Evolutionary conservation across 1,284 basidiomycete genomes (phyloP), one percentile per base, ranked within the genome.

Genomic region (Malassezia slooffiae): DNA sequence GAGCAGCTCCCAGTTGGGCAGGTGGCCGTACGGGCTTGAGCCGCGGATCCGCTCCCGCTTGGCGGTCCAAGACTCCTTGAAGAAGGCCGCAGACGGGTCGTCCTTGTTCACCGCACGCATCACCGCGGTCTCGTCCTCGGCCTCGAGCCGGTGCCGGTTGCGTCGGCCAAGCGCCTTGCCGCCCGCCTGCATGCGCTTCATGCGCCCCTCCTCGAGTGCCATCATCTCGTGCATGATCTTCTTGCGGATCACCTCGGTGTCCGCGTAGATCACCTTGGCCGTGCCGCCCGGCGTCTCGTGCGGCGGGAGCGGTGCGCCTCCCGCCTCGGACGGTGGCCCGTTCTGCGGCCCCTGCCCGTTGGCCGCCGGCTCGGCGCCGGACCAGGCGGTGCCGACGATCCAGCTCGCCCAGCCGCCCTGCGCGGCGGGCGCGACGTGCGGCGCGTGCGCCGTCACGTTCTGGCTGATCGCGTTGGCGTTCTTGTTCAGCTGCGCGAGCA

Each of bases 201-300:
- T 91, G 19, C 91, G 79, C 70, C 96, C 88, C 66, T 97, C 90
- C 70, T 99, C 91, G 20, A 99, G 74, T 29, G 85, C 77, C 62
- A 95, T 77, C 91, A 99, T 99, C 75, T 99, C 91, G 61, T 85
- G 80, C 93, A 99, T 99, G 60, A 99, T 97, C 20, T 89, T 77
- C 58, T 89, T 85, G 12, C 86, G 79, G 57, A 99, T 99, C 1
- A 83, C 83, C 0, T 85, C 77, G 17, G 64, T 62, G 41, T 67
- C 62, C 3, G 58, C 54, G 24, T 58, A 55, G n/a, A 59, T 47
- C 33, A 67, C 41, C 17, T 49, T 17, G 40, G 34, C 54, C 49
- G 20, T 34, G 32, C 12, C 48, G 45, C 10, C 45, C 43, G 39
- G 15, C 22, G 35, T 20, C 16, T 20, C 40, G 10, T 11, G 8